These are phyloP conservation scores for Xylogone sp. DNA, from an alignment of 2,329 filamentous ascomycete species.

Conservation along the genomic window DNA sequence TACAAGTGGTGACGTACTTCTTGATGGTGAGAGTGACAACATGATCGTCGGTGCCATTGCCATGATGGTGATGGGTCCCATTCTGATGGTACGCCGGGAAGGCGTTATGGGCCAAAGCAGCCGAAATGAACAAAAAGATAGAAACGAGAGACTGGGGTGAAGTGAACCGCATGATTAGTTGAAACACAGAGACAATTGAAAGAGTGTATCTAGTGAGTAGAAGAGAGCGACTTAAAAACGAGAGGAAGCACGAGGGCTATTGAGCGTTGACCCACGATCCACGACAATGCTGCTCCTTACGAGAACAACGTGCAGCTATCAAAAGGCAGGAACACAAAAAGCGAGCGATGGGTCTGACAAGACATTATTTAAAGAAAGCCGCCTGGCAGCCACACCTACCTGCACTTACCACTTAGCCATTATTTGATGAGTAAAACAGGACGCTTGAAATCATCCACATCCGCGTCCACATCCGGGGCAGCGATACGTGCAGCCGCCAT, in stretches of 20 bases:
- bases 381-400: too few species aligned
- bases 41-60: not conserved
- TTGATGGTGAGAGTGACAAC: not conserved
- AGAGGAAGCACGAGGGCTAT: not conserved
- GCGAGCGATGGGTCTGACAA: not conserved
- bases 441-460: too few species aligned
- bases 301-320: not conserved
- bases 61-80: too few species aligned
- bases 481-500: too few species aligned
- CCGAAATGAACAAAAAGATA: not conserved
- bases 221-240: constrained; percentile 70
- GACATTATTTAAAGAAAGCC: not conserved
- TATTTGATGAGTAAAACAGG: too few species aligned
- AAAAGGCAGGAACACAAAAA: too few species aligned
- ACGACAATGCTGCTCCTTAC: not conserved
- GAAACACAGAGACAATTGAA: constrained; percentile 70
- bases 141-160: not conserved
- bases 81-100: not conserved
- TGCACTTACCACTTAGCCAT: too few species aligned
- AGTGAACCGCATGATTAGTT: not conserved
- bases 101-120: not conserved
- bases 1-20: not conserved
- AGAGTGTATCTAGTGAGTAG: constrained; percentile 88
- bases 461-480: too few species aligned
- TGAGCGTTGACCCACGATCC: not conserved